Evolutionary conservation across 1,139 yeast species (phyloP).

Genomic region (Geotrichum phurueaensis): DNA sequence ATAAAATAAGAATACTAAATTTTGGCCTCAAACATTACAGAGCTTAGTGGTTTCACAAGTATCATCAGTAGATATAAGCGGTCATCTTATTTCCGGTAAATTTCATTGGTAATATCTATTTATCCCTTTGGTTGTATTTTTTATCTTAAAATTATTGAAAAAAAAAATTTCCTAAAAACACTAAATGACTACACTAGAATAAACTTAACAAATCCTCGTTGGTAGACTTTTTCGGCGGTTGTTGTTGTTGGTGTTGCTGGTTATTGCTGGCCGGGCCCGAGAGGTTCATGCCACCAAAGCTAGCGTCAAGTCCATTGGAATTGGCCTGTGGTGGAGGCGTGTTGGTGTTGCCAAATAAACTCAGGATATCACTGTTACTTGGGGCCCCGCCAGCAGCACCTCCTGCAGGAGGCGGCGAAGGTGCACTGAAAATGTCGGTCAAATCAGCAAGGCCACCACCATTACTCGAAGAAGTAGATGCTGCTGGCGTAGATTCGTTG

Average conservation of each 20-base stretch:
- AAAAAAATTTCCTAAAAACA: slow-evolving; percentile 4
- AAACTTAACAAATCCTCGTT: slow-evolving; percentile 54
- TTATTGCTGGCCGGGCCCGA: slow-evolving; percentile 19
- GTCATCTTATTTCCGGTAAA: too few species aligned
- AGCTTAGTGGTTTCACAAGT: neutral
- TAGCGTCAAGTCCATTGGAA: slow-evolving; percentile 18
- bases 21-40: neutral
- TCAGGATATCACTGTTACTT: slow-evolving; percentile 42
- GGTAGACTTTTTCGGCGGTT: slow-evolving; percentile 27
- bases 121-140: neutral
- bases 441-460: slow-evolving; percentile 31
- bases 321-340: slow-evolving; percentile 25
- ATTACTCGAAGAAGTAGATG: slow-evolving; percentile 21
- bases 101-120: too few species aligned
- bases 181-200: slow-evolving; percentile 23
- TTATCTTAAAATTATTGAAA: neutral
- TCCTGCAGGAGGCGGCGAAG: slow-evolving; percentile 30
- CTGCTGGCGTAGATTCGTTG: slow-evolving; percentile 26
- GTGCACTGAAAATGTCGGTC: slow-evolving; percentile 32
- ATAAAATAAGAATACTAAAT: neutral
- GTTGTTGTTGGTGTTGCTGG: slow-evolving; percentile 13
- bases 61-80: neutral
- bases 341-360: slow-evolving; percentile 37
- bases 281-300: slow-evolving; percentile 27
- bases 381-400: slow-evolving; percentile 19